Conservation (phyloP, 257 asterid species). For the Nicotiana paniculata region DNA sequence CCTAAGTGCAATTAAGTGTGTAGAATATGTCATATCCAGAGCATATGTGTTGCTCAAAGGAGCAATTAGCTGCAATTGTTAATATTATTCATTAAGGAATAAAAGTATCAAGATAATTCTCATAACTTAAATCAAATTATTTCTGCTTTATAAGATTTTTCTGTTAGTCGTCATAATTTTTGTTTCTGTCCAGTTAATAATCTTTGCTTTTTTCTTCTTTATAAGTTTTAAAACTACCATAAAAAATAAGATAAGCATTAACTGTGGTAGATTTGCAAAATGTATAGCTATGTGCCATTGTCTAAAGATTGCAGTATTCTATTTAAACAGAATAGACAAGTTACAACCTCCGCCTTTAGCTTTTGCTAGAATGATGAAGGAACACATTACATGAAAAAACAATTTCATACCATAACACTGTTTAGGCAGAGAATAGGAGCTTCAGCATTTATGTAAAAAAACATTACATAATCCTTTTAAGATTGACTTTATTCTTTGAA, state of each 20-base stretch:
- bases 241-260: neutral
- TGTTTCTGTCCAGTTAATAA: too few relatives aligned
- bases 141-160: too few relatives aligned
- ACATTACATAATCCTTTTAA: neutral
- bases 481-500: neutral
- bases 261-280: neutral
- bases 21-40: too few relatives aligned
- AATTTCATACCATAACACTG: neutral
- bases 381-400: neutral
- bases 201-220: too few relatives aligned
- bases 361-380: neutral
- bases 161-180: too few relatives aligned
- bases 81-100: too few relatives aligned
- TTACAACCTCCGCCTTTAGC: neutral
- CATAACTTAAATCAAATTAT: too few relatives aligned
- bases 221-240: neutral
- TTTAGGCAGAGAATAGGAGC: slow-evolving; percentile 2
- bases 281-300: neutral
- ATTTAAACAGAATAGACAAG: neutral
- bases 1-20: too few relatives aligned
- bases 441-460: neutral
- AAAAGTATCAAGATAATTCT: too few relatives aligned
- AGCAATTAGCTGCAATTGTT: too few relatives aligned
- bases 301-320: neutral
- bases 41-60: too few relatives aligned